Evolutionary conservation across 192 early-diverging fungal species (phyloP), one percentile per base, ranked within the genome.

Genomic region (Backusella macrospora): DNA sequence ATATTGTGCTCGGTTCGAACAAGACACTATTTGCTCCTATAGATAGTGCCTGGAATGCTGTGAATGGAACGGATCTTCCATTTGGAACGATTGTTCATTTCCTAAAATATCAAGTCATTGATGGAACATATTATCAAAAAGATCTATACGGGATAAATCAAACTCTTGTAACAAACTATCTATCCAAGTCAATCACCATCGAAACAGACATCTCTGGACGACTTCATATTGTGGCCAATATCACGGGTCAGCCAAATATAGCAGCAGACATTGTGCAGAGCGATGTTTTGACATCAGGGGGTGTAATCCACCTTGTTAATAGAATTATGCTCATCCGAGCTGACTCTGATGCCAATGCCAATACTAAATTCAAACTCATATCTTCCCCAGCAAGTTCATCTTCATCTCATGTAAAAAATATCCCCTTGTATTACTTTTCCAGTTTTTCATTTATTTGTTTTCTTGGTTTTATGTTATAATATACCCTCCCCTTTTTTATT

Each of bases 261-360:
- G 70, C 23, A 12, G 70, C 70, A 0, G 49, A 62, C 10, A 71
- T 71, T 62, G 52, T 71, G n/a, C 38, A 13, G n/a, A 39, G 49
- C 6, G 70, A 71, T 43, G 26, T 71, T 39, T 71, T 71, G 52
- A 71, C 70, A 15, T 71, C 70, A 23, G 70, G n/a, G 21, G 70
- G 70, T 21, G 70, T 71, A 5, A 62, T 71, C 7, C 70, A 71
- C 23, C 37, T 71, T 23, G 40, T 71, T 10, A 42, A 71, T 42
- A 71, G 12, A 38, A 59, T 59, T 10, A 59, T 71, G 8, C 37
- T 71, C 39, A 39, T 42, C 26, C 70, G 39, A 21, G 37, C 40
- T 18, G 21, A 12, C 16, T 23, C 48, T 1, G 14, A 49, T 26
- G 40, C 70, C 21, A 7, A 49, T 55, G 29, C 39, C 42, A 59